Evolutionary conservation across 352 stramenopile genomes (phyloP), one percentile per base, ranked within the genome.

Genomic region (Phytophthora palmivora): DNA sequence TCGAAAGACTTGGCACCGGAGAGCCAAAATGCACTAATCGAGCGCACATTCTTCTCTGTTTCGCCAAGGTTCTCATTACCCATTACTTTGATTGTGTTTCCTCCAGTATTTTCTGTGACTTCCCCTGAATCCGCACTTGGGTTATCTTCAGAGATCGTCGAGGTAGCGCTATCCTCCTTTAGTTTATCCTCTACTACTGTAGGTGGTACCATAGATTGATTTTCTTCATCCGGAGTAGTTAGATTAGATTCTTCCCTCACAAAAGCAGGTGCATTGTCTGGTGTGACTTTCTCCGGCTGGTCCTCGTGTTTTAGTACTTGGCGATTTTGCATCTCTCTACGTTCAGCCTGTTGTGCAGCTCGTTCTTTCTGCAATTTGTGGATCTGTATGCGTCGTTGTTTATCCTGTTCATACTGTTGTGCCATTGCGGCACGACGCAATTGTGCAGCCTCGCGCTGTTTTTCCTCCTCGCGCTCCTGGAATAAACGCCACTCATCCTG

Each of bases 381-480:
- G 39, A 92, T 84, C 58, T 92, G 76, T 58, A 90, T 79, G 10
- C 82, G 70, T 2, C 79, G 79, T 22, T 74, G 67, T 16, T 84
- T 84, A 53, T 92, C 83, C 32, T 84, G 66, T 15, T 89, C 78
- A 46, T 90, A 89, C 50, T 90, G 81, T 36, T 86, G 63, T 0
- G 78, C 82, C 57, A 84, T 82, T 5, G 73, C 70, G 3, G 82
- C 78, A 14, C 83, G 78, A 2, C 83, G 53, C 28, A 70, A 47
- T 26, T 74, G 46, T 0, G 80, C 86, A 12, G 81, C 83, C 21
- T 84, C 72, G 0, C 63, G 63, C n/a, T 87, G 79, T 11, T 79
- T 81, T 33, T 79, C 53, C 2, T 75, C 72, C 36, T 92, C 77
- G 1, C 57, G 55, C 9, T 76, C 71, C 51, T 92, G 77, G 34